Base-by-base conservation (phyloP, 2,329 filamentous ascomycete genomes). In the Capronia americana region DNA sequence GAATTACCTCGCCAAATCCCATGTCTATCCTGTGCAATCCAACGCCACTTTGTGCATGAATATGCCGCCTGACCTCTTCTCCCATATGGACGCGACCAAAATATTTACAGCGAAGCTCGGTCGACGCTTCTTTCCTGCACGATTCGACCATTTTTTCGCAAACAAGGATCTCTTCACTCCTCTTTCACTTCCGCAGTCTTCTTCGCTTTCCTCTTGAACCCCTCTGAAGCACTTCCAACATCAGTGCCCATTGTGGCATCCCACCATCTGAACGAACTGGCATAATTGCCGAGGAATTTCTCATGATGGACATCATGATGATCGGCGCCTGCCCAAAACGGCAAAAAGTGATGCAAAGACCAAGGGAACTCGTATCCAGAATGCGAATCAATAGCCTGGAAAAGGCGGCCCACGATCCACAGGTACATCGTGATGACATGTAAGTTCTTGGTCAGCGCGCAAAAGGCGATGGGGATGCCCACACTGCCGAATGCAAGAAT, bases 221-320 rank as follows among this genome's bases (percentile, higher is more conserved):
- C 58, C n/a, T 61, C 68, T n/a, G 63, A 66, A 32, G 63, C 62
- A 57, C 65, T 70, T 34, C 92, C 92, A 70, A 92, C 92, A 85
- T 99, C 94, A 69, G 95, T 99, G 80, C 97, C 93, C 72, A 98
- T 86, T 73, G 89, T 79, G 79, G 91, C 96, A 83, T 99, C 95
- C 95, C 95, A 99, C 95, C 95, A 99, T 79, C 94, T 88, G 88
- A 99, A 99, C 84, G 92, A 96, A 77, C 93, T 97, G 59, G 94
- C 85, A 79, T 98, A 99, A 85, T 99, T 99, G 74, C 95, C 95
- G 70, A 99, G 93, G 82, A 99, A 99, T 78, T 93, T 92, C 84
- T 99, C 95, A 82, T 99, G 95, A 82, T 99, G 95, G 53, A 93
- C 84, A 76, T 99, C 95, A 83, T 99, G 95, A 82, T 98, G 94